Evolutionary conservation across 2,329 filamentous ascomycete species (phyloP).

Genomic region (Bisporella sp.): DNA sequence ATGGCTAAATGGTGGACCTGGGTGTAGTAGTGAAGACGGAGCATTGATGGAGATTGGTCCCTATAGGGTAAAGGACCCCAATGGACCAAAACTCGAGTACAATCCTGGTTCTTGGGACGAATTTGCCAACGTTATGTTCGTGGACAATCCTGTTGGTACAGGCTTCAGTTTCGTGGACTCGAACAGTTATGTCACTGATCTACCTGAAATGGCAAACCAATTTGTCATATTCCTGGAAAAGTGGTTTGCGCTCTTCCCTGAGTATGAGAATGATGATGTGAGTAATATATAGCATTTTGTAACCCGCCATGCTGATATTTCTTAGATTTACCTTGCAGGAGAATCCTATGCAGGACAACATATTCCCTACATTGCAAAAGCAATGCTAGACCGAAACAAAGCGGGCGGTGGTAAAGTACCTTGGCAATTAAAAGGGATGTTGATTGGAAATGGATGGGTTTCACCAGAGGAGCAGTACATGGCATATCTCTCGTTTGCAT

Average conservation of each 20-base stretch:
- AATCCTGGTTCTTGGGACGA: constrained; percentile 99
- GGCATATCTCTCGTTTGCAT: constrained; percentile 75
- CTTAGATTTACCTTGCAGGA: constrained; percentile 83
- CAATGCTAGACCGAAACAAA: constrained; percentile 83
- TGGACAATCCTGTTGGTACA: constrained; percentile 94
- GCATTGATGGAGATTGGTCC: constrained; percentile 85
- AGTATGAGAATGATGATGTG: constrained; percentile 89
- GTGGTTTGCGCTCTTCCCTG: constrained; percentile 84
- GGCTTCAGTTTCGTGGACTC: constrained; percentile 95
- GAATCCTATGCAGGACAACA: constrained; percentile 97
- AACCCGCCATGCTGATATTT: constrained; percentile 15
- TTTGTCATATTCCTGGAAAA: constrained; percentile 87
- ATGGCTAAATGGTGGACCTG: constrained; percentile 95
- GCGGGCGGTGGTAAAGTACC: constrained; percentile 35
- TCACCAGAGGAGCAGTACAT: constrained; percentile 85
- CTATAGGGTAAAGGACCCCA: constrained; percentile 71
- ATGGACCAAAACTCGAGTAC: constrained; percentile 49
- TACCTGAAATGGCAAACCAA: constrained; percentile 82
- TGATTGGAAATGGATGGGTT: constrained; percentile 98
- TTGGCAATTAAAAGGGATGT: constrained; percentile 77
- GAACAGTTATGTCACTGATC: constrained; percentile 76
- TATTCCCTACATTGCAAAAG: constrained; percentile 93
- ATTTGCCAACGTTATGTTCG: constrained; percentile 93
- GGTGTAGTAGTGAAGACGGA: constrained; percentile 95
- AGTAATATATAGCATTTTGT: constrained; percentile 31